Evolutionary conservation across 805 yeast species (phyloP), one percentile per base, ranked within the genome.

Genomic region (Spathaspora passalidarum): DNA sequence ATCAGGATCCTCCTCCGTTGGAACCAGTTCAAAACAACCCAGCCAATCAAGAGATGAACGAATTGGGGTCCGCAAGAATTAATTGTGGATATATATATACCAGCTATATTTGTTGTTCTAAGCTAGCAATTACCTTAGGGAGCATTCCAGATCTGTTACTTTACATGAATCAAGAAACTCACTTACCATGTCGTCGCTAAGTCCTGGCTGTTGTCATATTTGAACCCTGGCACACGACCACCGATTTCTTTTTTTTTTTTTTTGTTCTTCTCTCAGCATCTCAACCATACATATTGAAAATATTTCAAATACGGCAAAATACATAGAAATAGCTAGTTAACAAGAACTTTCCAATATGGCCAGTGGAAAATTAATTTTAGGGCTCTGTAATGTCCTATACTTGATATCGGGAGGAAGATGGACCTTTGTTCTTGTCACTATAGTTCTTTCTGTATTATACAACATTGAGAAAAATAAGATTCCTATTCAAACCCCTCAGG

Each of bases 341-440:
- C n/a, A 29, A 13, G 34, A 29, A 29, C 9, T 22, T 7, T 22
- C 34, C 4, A 38, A 10, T 6, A 42, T 42, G 40, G 20, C 17
- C 8, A 23, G 22, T 32, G 52, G 51, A 23, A 38, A 34, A 13
- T n/a, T 47, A 14, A 48, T 60, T 32, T 52, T 56, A 44, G 55
- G 52, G 2, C 51, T 54, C 23, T 65, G 69, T 43, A 47, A 57
- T 29, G 54, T 48, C 6, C 20, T 63, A 5, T 72, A 74, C 51
- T 55, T 66, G 32, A 37, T 63, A 11, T 60, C 73, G 1, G 79
- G 79, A 4, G 79, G 79, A 14, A 63, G 79, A 49, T 56, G 71
- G 60, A 54, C 75, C 2, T 47, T 75, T 9, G 65, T 60, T 7
- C 18, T 61, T 2, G 62, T 65, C 5, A 59, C 53, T 2, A 32